A percentile compares a stretch with the other conserved stretches of the same genome.
Conservation (phyloP, 768 basidiomycete species). For the Russula emetica region DNA sequence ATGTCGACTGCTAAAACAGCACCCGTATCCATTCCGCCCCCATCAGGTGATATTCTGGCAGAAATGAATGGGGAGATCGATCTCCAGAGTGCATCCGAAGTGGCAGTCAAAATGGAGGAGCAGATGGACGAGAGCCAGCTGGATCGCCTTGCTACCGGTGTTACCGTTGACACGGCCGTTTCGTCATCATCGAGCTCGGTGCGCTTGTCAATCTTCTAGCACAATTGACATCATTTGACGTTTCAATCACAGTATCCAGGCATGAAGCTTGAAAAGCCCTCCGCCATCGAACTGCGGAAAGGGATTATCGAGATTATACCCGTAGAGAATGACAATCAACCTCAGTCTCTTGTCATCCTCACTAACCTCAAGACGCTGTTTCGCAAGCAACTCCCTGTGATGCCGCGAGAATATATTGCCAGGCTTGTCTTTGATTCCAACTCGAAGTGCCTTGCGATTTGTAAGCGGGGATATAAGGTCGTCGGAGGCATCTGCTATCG, state of each 20-base stretch:
- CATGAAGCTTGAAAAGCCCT: conserved; percentile 66
- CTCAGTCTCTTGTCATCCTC: conserved; percentile 77
- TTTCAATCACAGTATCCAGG: conserved; percentile 42
- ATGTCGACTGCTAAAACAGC: conserved; percentile 59
- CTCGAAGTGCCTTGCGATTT: conserved; percentile 90
- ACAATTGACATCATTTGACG: conserved; percentile 6
- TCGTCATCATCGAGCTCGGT: conserved; percentile 44
- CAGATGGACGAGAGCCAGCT: conserved; percentile 76
- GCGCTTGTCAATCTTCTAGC: conserved; percentile 30
- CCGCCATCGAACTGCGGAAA: conserved; percentile 72
- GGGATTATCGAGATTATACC: conserved; percentile 80
- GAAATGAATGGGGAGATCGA: conserved; percentile 41
- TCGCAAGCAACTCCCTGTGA: conserved; percentile 95
- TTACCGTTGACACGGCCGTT: conserved; percentile 65
- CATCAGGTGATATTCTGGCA: conserved; percentile 38
- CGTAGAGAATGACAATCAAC: conserved; percentile 76
- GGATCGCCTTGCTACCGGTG: conserved; percentile 71
- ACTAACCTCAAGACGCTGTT: conserved; percentile 96
- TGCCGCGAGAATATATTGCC: conserved; percentile 98
- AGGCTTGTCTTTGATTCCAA: conserved; percentile 90
- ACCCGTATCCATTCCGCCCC: conserved; percentile 43
- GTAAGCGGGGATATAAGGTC: conserved; percentile 91
- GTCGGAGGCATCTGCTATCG: conserved; percentile 97
- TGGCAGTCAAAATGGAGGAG: conserved; percentile 68
- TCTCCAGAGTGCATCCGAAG: conserved; percentile 44